A percentile compares a stretch with the other conserved stretches of the same genome.
Conservation (phyloP, 768 basidiomycete genomes). For the Tubosaeta brunneosetosa region DNA sequence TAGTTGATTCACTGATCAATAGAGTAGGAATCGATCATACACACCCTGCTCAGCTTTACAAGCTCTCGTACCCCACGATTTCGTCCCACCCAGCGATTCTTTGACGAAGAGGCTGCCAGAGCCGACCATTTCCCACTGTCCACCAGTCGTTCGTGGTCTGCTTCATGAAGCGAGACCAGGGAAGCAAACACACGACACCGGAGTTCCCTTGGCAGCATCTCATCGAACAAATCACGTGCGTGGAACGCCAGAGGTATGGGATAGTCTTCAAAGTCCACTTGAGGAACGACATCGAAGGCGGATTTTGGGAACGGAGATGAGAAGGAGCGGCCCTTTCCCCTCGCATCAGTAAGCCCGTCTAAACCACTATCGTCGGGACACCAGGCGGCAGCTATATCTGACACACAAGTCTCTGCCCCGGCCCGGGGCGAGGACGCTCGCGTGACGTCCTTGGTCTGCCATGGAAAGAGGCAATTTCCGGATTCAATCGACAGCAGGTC, state of each 20-base stretch:
- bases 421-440: slow-evolving; percentile 9
- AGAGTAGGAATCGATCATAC: slow-evolving; percentile 26
- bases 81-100: slow-evolving; percentile 69
- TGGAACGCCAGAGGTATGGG: slow-evolving; percentile 45
- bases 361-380: slow-evolving; percentile 14
- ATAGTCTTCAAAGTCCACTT: slow-evolving; percentile 40
- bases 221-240: slow-evolving; percentile 61
- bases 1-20: slow-evolving; percentile 11
- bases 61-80: slow-evolving; percentile 74
- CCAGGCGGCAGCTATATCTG: slow-evolving; percentile 10
- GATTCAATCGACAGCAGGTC: slow-evolving; percentile 25
- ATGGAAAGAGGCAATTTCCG: slow-evolving; percentile 39
- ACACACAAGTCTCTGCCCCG: slow-evolving; percentile 14
- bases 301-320: slow-evolving; percentile 63
- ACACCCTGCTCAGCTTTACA: slow-evolving; percentile 73
- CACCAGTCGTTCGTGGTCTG: slow-evolving; percentile 47
- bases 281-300: slow-evolving; percentile 55
- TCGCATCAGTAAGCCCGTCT: slow-evolving; percentile 27
- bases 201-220: slow-evolving; percentile 66
- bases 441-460: slow-evolving; percentile 34
- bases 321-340: slow-evolving; percentile 54
- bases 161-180: slow-evolving; percentile 55
- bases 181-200: slow-evolving; percentile 54
- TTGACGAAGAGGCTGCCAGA: slow-evolving; percentile 54
- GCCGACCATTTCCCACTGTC: slow-evolving; percentile 54